Conservation (phyloP, 2,329 filamentous ascomycete genomes). For the Colletotrichum spinosum region DNA sequence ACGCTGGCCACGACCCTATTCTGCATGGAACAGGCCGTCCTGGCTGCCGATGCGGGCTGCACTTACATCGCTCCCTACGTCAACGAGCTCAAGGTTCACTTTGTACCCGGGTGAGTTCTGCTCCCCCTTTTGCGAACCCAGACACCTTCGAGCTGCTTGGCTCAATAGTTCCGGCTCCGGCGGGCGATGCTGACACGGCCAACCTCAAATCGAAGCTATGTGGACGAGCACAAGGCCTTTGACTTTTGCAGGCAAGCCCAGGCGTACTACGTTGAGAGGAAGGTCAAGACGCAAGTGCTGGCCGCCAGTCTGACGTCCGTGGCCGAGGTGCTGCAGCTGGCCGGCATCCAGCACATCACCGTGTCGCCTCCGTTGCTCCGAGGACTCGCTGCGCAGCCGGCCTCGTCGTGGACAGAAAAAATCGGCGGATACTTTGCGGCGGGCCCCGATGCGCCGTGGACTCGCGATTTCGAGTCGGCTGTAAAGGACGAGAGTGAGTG, state of each 20-base stretch:
- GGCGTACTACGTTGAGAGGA: slow-evolving; percentile 59
- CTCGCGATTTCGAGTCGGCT: slow-evolving; percentile 34
- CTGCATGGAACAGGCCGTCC: slow-evolving; percentile 68
- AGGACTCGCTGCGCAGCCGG: slow-evolving; percentile 54
- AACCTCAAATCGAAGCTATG: slow-evolving; percentile 49
- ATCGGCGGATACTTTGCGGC: slow-evolving; percentile 46
- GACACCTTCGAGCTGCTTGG: background rate
- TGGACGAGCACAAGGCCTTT: slow-evolving; percentile 62
- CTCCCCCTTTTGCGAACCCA: background rate
- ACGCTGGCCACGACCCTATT: slow-evolving; percentile 74
- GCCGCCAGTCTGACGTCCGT: slow-evolving; percentile 68
- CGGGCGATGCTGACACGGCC: no score
- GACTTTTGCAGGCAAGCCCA: slow-evolving; percentile 63
- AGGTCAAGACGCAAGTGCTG: slow-evolving; percentile 61
- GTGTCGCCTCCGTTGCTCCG: slow-evolving; percentile 65
- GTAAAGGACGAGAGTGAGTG: slow-evolving; percentile 58
- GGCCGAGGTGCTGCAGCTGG: slow-evolving; percentile 68
- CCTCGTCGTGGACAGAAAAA: slow-evolving; percentile 46
- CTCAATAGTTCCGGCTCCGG: background rate
- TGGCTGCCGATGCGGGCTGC: slow-evolving; percentile 68
- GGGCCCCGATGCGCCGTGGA: slow-evolving; percentile 43
- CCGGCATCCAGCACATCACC: slow-evolving; percentile 69
- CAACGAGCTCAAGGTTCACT: slow-evolving; percentile 73
- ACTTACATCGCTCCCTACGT: slow-evolving; percentile 75
- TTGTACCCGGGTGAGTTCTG: slow-evolving; percentile 58